Conservation (phyloP, 2,329 filamentous ascomycete species). For the Cladosporium sp. region DNA sequence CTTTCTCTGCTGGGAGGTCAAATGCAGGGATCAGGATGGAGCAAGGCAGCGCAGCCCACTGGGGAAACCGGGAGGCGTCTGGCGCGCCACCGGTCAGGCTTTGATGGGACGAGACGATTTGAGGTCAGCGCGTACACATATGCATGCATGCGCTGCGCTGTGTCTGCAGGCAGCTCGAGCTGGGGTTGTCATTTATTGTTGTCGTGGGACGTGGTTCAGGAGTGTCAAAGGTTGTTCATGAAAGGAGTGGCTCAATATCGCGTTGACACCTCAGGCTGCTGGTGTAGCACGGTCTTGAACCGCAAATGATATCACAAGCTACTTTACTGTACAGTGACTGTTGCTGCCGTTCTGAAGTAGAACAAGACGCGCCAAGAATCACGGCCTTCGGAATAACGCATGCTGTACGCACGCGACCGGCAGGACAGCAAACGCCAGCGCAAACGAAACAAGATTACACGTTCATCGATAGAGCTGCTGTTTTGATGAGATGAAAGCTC, state of each 20-base stretch:
- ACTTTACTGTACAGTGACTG: not conserved
- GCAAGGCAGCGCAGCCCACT: conserved; percentile 10
- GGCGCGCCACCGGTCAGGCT: conserved; percentile 10
- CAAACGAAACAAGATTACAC: not conserved
- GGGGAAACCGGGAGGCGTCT: conserved; percentile 1
- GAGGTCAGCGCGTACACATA: conserved; percentile 7
- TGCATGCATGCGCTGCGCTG: not conserved
- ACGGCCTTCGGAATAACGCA: not conserved
- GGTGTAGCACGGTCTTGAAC: not conserved
- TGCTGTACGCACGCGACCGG: not conserved
- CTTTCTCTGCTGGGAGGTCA: not conserved
- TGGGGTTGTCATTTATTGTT: not conserved
- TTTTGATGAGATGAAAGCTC: not conserved
- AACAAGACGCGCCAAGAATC: not conserved
- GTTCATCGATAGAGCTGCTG: not conserved
- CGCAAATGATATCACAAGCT: not conserved
- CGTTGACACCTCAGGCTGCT: not conserved
- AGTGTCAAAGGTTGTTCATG: not conserved
- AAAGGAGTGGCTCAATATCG: not conserved
- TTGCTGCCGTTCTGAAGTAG: not conserved
- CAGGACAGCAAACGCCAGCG: not conserved
- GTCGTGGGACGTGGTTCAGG: not conserved
- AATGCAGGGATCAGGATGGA: conserved; percentile 6
- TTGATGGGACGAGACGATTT: not conserved
- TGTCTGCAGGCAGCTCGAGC: not conserved